Conservation (phyloP, 202 grass and related monocot genomes). For the Panicum virgatum region DNA sequence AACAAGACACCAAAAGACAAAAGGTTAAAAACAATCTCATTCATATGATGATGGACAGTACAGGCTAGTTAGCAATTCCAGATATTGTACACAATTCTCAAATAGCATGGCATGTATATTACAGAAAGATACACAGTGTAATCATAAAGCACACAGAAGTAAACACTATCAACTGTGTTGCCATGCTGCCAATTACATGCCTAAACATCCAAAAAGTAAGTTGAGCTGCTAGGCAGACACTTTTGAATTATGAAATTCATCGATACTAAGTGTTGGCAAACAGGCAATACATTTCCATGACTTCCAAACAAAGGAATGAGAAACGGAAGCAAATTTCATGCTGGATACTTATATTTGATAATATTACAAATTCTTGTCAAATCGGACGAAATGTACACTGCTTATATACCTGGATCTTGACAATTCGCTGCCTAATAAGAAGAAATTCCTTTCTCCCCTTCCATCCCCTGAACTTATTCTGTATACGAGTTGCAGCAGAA, state of each 20-base stretch:
- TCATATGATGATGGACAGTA: neutral
- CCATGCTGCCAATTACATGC: neutral
- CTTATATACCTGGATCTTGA: conserved; percentile 80
- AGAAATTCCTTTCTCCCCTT: conserved; percentile 90
- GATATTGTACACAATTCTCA: neutral
- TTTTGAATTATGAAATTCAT: conserved; percentile 21
- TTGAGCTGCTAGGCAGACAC: neutral
- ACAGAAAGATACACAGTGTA: neutral
- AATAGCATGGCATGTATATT: neutral
- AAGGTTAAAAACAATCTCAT: neutral
- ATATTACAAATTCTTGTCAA: neutral
- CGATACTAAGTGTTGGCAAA: neutral
- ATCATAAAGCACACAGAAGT: neutral
- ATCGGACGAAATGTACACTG: neutral
- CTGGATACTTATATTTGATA: neutral
- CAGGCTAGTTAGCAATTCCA: neutral
- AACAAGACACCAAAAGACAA: neutral
- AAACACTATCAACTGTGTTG: conserved; percentile 11
- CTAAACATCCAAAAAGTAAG: neutral
- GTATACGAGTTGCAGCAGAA: conserved; percentile 76
- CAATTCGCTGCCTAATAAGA: conserved; percentile 58
- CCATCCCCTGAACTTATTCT: conserved; percentile 83
- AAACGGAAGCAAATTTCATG: conserved; percentile 12
- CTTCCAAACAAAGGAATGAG: neutral
- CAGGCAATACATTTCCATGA: neutral